A percentile compares a stretch with the other conserved stretches of the same genome.
Conservation (phyloP, 2,329 filamentous ascomycete species). For the Cladosporium sp. region DNA sequence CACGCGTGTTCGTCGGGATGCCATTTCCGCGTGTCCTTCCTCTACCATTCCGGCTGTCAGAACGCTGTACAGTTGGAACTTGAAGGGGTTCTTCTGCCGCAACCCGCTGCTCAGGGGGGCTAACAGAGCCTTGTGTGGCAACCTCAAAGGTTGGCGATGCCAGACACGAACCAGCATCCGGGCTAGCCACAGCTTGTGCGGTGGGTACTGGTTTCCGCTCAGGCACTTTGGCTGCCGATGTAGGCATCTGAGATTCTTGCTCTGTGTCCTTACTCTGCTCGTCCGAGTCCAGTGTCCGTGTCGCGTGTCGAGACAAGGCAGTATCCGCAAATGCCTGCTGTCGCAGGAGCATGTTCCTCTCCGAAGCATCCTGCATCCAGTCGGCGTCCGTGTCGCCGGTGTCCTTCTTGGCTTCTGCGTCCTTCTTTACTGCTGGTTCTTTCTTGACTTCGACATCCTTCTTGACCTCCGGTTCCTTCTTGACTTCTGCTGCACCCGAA, state of each 20-base stretch:
- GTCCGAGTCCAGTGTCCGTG: constrained; percentile 1
- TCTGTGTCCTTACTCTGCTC: constrained; percentile 19
- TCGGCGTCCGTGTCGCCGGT: constrained; percentile 36
- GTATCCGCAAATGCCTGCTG: constrained; percentile 24
- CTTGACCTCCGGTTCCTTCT: background rate
- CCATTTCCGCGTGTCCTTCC: constrained; percentile 8
- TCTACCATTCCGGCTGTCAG: constrained; percentile 12
- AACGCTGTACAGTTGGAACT: background rate
- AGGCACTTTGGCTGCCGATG: constrained; percentile 27
- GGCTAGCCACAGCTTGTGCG: background rate
- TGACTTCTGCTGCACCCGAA: background rate
- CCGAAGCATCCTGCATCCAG: constrained; percentile 47
- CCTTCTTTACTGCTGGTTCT: background rate
- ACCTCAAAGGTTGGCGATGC: constrained; percentile 6
- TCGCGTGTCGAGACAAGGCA: constrained; percentile 13
- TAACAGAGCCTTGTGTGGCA: background rate
- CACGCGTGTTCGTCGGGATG: constrained; percentile 21
- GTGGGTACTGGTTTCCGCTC: constrained; percentile 32
- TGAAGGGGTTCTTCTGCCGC: background rate
- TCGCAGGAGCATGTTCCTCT: constrained; percentile 39
- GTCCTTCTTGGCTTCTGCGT: background rate
- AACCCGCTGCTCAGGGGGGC: background rate
- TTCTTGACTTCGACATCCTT: background rate
- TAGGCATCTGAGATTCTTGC: constrained; percentile 18
- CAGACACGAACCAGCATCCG: background rate